Conservation (phyloP, 805 yeast species). For the Hanseniaspora jakobsenii region DNA sequence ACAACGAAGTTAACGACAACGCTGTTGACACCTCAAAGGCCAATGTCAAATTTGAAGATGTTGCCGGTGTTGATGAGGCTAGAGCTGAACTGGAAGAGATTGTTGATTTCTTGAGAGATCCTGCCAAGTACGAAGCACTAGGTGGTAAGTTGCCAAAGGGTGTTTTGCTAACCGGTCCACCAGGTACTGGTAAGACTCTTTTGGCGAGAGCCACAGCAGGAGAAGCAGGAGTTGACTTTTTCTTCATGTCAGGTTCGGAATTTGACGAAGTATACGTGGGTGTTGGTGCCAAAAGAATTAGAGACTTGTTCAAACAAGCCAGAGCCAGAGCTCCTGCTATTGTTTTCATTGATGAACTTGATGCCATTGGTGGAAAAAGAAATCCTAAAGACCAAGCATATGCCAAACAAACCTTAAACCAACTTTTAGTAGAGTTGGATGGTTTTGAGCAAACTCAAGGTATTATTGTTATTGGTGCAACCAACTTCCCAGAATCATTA, state of each 20-base stretch:
- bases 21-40: constrained; percentile 74
- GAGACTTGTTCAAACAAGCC: constrained; percentile 88
- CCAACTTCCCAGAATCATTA: constrained; percentile 92
- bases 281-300: constrained; percentile 95
- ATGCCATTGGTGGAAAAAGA: constrained; percentile 96
- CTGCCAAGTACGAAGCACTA: constrained; percentile 86
- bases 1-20: constrained; percentile 60
- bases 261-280: constrained; percentile 97
- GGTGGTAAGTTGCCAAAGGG: constrained; percentile 98
- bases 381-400: constrained; percentile 97
- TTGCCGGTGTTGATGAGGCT: constrained; percentile 97
- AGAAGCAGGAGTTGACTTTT: constrained; percentile 97
- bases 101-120: constrained; percentile 94
- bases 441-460: constrained; percentile 90
- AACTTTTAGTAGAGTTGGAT: constrained; percentile 87
- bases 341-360: constrained; percentile 92
- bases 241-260: constrained; percentile 96
- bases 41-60: constrained; percentile 81
- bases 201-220: constrained; percentile 98
- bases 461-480: constrained; percentile 92
- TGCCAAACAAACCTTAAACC: constrained; percentile 94
- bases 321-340: constrained; percentile 93
- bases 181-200: constrained; percentile 96
- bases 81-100: constrained; percentile 93
- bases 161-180: constrained; percentile 92